Conservation (phyloP, 768 basidiomycete genomes). For the Russula sp. region DNA sequence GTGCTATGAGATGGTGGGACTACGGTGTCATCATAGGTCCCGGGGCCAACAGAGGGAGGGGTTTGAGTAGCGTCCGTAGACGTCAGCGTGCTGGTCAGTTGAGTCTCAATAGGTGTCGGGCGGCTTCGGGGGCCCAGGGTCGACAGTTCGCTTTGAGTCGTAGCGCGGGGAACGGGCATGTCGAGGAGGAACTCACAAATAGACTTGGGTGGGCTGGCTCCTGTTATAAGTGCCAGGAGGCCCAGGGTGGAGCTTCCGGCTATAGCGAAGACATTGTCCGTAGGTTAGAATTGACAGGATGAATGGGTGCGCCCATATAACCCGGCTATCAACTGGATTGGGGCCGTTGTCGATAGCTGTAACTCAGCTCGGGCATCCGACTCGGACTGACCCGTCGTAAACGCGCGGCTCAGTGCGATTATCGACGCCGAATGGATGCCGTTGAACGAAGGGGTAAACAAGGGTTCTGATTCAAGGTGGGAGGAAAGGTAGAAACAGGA, state of each 20-base stretch:
- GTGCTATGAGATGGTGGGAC: slow-evolving; percentile 23
- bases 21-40: slow-evolving; percentile 14
- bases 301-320: not conserved
- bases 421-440: not conserved
- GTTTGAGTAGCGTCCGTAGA: not conserved
- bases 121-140: not conserved
- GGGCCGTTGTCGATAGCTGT: not conserved
- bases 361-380: not conserved
- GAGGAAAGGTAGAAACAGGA: no score
- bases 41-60: not conserved
- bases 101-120: not conserved
- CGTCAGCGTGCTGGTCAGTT: not conserved
- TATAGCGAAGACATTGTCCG: not conserved
- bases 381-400: not conserved
- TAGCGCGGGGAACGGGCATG: not conserved
- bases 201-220: not conserved
- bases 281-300: slow-evolving; percentile 1
- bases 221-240: not conserved
- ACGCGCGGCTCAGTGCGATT: not conserved
- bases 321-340: not conserved
- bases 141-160: not conserved
- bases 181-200: not conserved
- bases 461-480: not conserved
- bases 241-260: not conserved
- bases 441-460: not conserved